A percentile compares a stretch with the other conserved stretches of the same genome.
Conservation (phyloP, 116 monocot genomes). For the Cymodocea nodosa region DNA sequence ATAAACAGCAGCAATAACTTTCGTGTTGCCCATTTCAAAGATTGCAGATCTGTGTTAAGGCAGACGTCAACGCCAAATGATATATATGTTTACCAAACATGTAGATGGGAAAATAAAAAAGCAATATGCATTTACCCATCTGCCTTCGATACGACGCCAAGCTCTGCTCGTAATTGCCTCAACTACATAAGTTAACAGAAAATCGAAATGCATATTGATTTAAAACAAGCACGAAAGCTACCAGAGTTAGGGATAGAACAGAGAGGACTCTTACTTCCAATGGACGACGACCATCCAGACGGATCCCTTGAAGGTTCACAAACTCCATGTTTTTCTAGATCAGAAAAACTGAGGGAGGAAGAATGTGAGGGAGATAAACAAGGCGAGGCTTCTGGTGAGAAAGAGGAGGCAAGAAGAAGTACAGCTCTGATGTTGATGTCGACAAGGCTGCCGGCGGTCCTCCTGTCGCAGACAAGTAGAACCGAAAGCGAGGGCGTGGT, state of each 20-base stretch:
- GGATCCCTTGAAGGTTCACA: slow-evolving; percentile 20
- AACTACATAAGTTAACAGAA: slow-evolving; percentile 26
- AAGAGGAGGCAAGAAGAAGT: too few relatives aligned
- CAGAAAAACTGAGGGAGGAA: too few relatives aligned
- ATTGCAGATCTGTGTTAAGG: slow-evolving; percentile 49
- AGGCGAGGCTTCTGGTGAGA: too few relatives aligned
- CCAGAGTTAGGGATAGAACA: neutral
- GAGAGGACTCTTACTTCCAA: slow-evolving; percentile 8
- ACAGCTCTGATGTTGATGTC: too few relatives aligned
- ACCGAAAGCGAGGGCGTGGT: too few relatives aligned
- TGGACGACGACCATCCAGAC: slow-evolving; percentile 23
- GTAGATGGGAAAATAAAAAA: neutral
- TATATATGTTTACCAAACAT: neutral
- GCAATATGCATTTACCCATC: slow-evolving; percentile 40
- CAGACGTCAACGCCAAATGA: neutral
- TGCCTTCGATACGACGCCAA: slow-evolving; percentile 64
- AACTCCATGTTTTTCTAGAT: slow-evolving; percentile 14
- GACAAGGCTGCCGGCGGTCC: too few relatives aligned
- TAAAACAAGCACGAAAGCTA: neutral
- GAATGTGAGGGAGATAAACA: too few relatives aligned
- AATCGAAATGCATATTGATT: neutral
- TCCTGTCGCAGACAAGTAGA: too few relatives aligned
- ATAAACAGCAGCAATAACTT: slow-evolving; percentile 88
- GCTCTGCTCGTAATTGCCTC: slow-evolving; percentile 77
- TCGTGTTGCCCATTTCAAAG: slow-evolving; percentile 99